A percentile compares a stretch with the other conserved stretches of the same genome.
These are phyloP conservation scores for Fusarium humuli DNA, from an alignment of 2,329 filamentous ascomycete genomes.

Conservation along the genomic window DNA sequence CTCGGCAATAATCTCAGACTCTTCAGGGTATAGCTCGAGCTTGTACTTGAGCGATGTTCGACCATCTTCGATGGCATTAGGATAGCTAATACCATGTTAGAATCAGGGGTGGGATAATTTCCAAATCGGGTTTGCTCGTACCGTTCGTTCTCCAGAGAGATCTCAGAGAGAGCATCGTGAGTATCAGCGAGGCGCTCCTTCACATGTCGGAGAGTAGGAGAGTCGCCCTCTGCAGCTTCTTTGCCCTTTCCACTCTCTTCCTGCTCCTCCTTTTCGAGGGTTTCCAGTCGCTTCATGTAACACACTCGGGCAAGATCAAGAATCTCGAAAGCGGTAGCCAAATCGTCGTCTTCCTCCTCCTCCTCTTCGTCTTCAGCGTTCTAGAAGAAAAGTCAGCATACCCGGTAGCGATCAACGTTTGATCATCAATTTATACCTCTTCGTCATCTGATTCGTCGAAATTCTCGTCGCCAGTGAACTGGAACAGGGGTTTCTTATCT, in stretches of 20 bases:
- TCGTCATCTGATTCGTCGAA: constrained; percentile 87
- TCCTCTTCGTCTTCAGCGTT: constrained; percentile 57
- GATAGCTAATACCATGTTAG: constrained; percentile 66
- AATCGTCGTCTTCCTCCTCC: constrained; percentile 76
- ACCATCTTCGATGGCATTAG: constrained; percentile 86
- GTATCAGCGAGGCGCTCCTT: constrained; percentile 92
- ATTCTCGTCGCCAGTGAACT: constrained; percentile 94
- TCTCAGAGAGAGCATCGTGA: constrained; percentile 93
- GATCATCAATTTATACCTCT: constrained; percentile 54
- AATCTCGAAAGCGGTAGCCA: constrained; percentile 84
- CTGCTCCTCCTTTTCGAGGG: constrained; percentile 48
- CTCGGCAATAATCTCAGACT: constrained; percentile 89
- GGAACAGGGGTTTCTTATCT: constrained; percentile 82
- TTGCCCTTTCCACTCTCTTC: constrained; percentile 57
- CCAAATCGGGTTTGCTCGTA: constrained; percentile 49
- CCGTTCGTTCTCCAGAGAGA: constrained; percentile 95
- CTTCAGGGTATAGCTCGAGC: constrained; percentile 79
- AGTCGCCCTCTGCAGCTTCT: constrained; percentile 55
- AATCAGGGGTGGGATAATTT: neutral
- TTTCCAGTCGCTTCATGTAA: constrained; percentile 67
- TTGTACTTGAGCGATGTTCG: constrained; percentile 83
- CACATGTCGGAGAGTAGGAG: constrained; percentile 65
- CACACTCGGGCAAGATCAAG: constrained; percentile 81
- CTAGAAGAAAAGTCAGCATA: constrained; percentile 29
- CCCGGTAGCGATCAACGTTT: neutral